Evolutionary conservation across 441 rosid species (phyloP).

Genomic region (Capsella rubella): DNA sequence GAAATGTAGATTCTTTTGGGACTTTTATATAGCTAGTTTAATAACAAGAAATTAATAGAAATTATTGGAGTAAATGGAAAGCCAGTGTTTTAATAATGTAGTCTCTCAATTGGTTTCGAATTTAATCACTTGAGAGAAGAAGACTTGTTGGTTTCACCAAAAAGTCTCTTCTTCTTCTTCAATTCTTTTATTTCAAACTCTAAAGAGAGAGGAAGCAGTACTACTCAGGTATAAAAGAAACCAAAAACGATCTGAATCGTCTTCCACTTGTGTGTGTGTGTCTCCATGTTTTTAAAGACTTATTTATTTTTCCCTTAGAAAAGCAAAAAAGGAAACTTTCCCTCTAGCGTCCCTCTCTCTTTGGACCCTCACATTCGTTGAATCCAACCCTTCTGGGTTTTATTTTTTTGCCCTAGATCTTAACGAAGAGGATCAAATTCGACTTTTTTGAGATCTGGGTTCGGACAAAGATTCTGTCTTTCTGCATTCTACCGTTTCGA

Average conservation of each 20-base stretch:
- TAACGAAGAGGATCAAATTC: constrained; percentile 29
- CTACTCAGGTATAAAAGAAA: constrained; percentile 16
- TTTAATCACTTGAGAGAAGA: constrained; percentile 7
- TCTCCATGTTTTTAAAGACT: constrained; percentile 6
- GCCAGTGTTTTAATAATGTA: not conserved
- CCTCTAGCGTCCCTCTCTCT: constrained; percentile 28
- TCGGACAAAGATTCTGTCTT: constrained; percentile 34
- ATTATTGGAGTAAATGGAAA: constrained; percentile 21
- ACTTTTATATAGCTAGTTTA: not conserved
- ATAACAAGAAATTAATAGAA: constrained; percentile 14
- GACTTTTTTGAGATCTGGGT: constrained; percentile 37
- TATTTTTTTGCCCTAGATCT: constrained; percentile 36
- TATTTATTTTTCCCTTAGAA: not conserved
- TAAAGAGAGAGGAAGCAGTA: too few relatives aligned
- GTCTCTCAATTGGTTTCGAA: not conserved
- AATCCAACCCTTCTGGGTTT: constrained; percentile 25
- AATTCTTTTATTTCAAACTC: constrained; percentile 17
- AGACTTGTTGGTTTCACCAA: constrained; percentile 32
- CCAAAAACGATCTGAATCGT: constrained; percentile 19
- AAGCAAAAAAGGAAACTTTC: not conserved
- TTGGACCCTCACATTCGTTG: constrained; percentile 26
- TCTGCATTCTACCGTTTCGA: constrained; percentile 32
- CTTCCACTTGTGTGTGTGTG: constrained; percentile 6
- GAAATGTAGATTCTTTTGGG: constrained; percentile 27
- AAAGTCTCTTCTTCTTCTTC: constrained; percentile 8